Percentiles rank a stretch among this genome's conserved stretches.
These are phyloP conservation scores for Lachnellula subtilissima DNA, from an alignment of 2,329 filamentous ascomycete genomes.

Conservation along the genomic window DNA sequence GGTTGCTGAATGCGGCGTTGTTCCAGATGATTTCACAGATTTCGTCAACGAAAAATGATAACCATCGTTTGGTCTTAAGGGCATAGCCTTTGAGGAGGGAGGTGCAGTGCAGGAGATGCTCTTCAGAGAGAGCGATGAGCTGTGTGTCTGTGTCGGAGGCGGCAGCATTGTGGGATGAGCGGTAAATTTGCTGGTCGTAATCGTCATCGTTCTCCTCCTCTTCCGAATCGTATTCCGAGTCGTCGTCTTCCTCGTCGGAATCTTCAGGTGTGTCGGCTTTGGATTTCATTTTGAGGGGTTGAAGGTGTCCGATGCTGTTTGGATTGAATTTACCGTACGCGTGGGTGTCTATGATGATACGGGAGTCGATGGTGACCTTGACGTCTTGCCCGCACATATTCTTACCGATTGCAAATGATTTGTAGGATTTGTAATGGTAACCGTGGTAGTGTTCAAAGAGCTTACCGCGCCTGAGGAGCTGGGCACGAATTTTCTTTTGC, in stretches of 20 bases:
- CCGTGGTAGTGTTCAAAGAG: slow-evolving; percentile 43
- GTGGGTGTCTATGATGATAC: slow-evolving; percentile 21
- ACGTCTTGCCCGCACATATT: slow-evolving; percentile 16
- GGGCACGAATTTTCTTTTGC: slow-evolving; percentile 31
- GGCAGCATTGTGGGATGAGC: slow-evolving; percentile 1
- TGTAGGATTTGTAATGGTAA: slow-evolving; percentile 45
- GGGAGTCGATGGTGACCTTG: slow-evolving; percentile 19
- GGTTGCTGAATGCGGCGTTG: slow-evolving; percentile 42
- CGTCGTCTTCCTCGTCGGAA: background rate
- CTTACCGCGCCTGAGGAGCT: slow-evolving; percentile 39
- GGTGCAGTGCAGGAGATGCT: slow-evolving; percentile 38
- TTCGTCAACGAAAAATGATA: slow-evolving; percentile 45
- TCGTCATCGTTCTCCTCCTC: slow-evolving; percentile 1
- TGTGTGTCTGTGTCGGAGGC: slow-evolving; percentile 20
- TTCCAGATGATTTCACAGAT: slow-evolving; percentile 45
- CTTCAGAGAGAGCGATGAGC: slow-evolving; percentile 31
- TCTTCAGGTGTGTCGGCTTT: slow-evolving; percentile 5
- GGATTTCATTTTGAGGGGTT: slow-evolving; percentile 12
- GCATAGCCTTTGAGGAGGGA: slow-evolving; percentile 44
- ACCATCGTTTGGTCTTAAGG: slow-evolving; percentile 44
- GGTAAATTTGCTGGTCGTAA: background rate
- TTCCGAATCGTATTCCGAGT: background rate
- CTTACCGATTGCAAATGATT: slow-evolving; percentile 18
- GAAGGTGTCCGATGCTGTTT: slow-evolving; percentile 13
- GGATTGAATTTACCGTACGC: slow-evolving; percentile 26